Conservation (phyloP, 2,329 filamentous ascomycete species). For the Colletotrichum graminicola region DNA sequence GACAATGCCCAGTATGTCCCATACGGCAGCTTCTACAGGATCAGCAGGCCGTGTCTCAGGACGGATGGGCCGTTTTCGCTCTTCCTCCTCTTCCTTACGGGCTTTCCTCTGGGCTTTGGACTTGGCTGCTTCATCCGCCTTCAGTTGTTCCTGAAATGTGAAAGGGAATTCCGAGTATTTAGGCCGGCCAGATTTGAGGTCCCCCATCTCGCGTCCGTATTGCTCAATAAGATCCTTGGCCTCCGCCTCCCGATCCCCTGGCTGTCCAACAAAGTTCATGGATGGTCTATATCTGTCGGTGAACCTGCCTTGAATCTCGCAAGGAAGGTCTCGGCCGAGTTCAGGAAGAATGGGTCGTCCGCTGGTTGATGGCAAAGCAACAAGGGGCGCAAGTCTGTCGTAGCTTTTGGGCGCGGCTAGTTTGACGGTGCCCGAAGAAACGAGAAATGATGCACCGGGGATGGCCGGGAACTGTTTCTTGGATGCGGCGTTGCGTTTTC, state of each 20-base stretch:
- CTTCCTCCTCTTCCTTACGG: conserved; percentile 57
- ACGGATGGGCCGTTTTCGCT: conserved; percentile 57
- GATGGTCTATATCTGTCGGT: conserved; percentile 57
- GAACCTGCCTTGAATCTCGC: conserved; percentile 59
- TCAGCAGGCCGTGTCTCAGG: conserved; percentile 59
- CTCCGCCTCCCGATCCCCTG: conserved; percentile 58
- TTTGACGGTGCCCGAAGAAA: conserved; percentile 55
- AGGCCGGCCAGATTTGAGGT: conserved; percentile 57
- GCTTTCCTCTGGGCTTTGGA: conserved; percentile 61
- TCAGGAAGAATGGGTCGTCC: conserved; percentile 56
- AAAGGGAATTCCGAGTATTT: conserved; percentile 61
- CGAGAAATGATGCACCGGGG: conserved; percentile 54
- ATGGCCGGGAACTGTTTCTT: conserved; percentile 55
- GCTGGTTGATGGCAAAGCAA: conserved; percentile 56
- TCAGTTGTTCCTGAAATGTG: conserved; percentile 59
- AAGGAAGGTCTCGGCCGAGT: conserved; percentile 55
- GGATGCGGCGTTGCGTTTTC: conserved; percentile 53
- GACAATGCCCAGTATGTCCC: conserved; percentile 66
- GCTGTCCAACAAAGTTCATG: conserved; percentile 51
- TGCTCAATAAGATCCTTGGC: conserved; percentile 55
- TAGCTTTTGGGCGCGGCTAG: conserved; percentile 59
- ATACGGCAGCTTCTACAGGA: conserved; percentile 61
- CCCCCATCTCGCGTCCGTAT: conserved; percentile 57
- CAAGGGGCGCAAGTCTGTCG: conserved; percentile 58
- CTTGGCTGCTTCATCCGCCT: conserved; percentile 59